Base-by-base conservation (phyloP, 352 stramenopile species). In the Phytophthora palmivora region DNA sequence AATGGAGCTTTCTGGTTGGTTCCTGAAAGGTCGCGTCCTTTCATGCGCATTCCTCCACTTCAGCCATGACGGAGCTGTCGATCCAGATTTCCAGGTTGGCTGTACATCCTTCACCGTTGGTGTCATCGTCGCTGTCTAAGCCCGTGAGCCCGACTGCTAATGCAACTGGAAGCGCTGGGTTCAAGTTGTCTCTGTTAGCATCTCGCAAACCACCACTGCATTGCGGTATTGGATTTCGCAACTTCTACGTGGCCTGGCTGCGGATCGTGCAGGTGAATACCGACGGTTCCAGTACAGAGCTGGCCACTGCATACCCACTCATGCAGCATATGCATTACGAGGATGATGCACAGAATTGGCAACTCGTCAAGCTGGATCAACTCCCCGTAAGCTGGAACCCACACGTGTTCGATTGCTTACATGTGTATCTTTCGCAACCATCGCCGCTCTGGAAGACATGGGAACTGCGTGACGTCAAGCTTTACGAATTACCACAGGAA, bases 291-390 rank as follows among this genome's bases (percentile, higher is more conserved):
- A 72, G 66, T 21, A 63, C 45, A 1, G 74, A 85, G 38, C 55
- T 91, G 19, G 55, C 78, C n/a, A 59, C 68, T 12, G 39, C 70
- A 2, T 71, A 78, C 10, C n/a, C 54, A 21, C 71, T 92, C 21
- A 91, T 91, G 84, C 52, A 76, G 16, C 67, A 88, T 38, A 46
- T 72, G 18, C 72, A 91, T 61, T 84, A 63, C 30, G 84, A 92
- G 36, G 78, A 90, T 28, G 84, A 92, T 37, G 79, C 81, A 11
- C 81, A 92, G 63, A 76, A 84, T 38, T 91, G 81, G 84, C 78
- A 92, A 39, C 16, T 85, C 16, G 30, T 92, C 26, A 69, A 77
- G 26, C 61, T 88, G 24, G 72, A 88, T 30, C 69, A 88, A 48
- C 74, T 89, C 16, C 44, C 53, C 2, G 47, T 62, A 16, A 50